A percentile compares a stretch with the other conserved stretches of the same genome.
phyloP scores from a whole-genome alignment of 1,284 basidiomycete species.

The Sporisorium graminicola region DNA sequence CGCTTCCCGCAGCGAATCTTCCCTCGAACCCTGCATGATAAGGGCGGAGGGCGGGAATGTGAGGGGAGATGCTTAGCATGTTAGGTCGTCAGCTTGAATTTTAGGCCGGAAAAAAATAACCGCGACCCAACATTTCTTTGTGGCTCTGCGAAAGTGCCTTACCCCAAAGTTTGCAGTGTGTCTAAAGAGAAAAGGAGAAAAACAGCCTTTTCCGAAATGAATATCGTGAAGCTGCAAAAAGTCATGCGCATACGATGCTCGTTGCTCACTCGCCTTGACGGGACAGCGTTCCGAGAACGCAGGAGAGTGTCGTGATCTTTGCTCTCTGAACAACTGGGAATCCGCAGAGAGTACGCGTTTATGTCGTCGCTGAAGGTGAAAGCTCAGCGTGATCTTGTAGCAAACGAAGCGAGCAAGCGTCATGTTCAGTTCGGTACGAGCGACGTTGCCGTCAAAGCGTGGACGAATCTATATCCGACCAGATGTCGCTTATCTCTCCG shows the following conservation, averaged over 20 bases:
- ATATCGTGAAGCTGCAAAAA: too few species aligned
- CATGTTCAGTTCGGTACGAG: background rate
- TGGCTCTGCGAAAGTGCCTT: constrained; percentile 4
- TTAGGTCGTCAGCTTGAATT: background rate
- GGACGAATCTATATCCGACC: background rate
- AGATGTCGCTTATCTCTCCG: background rate
- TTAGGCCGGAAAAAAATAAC: background rate
- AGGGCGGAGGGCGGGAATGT: background rate
- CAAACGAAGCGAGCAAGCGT: background rate
- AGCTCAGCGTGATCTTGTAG: background rate
- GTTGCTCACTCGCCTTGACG: background rate
- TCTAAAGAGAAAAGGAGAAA: background rate
- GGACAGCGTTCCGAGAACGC: too few species aligned
- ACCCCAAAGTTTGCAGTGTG: constrained; percentile 32
- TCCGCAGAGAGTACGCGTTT: background rate
- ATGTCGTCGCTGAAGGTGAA: too few species aligned
- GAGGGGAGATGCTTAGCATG: background rate
- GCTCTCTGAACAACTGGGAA: too few species aligned
- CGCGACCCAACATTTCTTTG: constrained; percentile 17
- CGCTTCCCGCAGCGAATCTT: background rate
- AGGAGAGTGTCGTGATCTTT: too few species aligned
- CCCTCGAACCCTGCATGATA: constrained; percentile 1
- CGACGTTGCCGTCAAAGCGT: too few species aligned
- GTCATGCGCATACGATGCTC: too few species aligned
- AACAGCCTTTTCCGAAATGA: background rate